Evolutionary conservation across 1,139 yeast genomes (phyloP), one percentile per base, ranked within the genome.

Genomic region (Casaregolazyma suthepensis): DNA sequence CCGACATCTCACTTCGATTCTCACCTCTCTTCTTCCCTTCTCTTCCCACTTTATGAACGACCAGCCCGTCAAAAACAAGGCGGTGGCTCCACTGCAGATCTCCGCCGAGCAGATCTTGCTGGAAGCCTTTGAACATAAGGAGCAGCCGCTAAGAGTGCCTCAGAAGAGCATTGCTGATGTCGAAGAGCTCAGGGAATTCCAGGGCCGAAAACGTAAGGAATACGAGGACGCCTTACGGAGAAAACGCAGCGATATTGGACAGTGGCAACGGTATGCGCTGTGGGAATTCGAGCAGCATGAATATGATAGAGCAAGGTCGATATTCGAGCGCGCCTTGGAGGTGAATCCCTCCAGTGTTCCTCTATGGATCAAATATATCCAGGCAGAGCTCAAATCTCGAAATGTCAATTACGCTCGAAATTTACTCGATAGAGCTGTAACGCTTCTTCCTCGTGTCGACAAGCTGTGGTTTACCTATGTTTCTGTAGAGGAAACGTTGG

Each of bases 201-300:
- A 89, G 67, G 76, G 86, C 40, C 74, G 89, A 35, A 89, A 85
- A 63, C 72, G 99, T 56, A 78, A 80, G 49, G 96, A 89, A 61
- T 91, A 76, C 65, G 99, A 93, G 69, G 86, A 85, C 62, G 96
- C 91, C 20, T 70, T 93, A 51, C 82, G 94, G 60, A 78, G 93
- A 61, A 91, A 93, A 65, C 73, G 96, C 56, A 77, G 85, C 43
- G 90, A 90, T 63, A 77, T 79, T 62, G 86, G 90, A 2, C 96
- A 91, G 66, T 93, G 98, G 98, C 76, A 89, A 67, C 75, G 97
- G 52, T 93, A 93, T 67, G 98, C 97, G 1, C 81, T 79, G 57
- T 89, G 93, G 82, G 99, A 93, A 67, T 69, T 83, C 13, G 87
- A 85, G 5, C 91, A 88, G 63, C 84, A 82, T 56, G 96, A 93